Evolutionary conservation across 176 grass and related monocot genomes (phyloP).

Genomic region (Microstegium vimineum): DNA sequence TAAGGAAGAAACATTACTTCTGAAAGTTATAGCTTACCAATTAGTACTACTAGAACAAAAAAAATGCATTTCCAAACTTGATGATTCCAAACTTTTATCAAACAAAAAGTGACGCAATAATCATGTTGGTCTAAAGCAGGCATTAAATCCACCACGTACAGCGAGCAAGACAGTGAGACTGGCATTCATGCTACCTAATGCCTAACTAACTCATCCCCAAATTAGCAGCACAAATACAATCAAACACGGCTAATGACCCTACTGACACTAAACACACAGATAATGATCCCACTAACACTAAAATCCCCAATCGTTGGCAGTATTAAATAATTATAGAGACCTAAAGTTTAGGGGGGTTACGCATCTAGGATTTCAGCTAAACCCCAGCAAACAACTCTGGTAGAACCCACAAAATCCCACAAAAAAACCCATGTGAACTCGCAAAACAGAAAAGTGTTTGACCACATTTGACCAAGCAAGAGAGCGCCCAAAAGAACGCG

Average conservation of each 20-base stretch:
- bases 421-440: neutral
- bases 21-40: neutral
- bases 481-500: constrained; percentile 11
- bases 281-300: neutral
- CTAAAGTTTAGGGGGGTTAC: neutral
- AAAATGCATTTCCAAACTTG: constrained; percentile 6
- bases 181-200: neutral
- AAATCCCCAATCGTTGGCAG: constrained; percentile 18
- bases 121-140: neutral
- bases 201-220: constrained; percentile 1
- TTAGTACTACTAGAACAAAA: neutral
- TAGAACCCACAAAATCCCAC: neutral
- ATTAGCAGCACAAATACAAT: constrained; percentile 4
- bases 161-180: neutral
- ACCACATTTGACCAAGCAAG: constrained; percentile 26
- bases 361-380: constrained; percentile 28
- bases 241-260: neutral
- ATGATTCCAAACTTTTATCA: neutral
- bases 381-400: neutral
- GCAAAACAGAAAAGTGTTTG: neutral
- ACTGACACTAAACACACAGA: neutral
- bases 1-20: neutral
- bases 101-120: neutral
- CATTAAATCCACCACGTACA: neutral
- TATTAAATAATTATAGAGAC: neutral